Conservation (phyloP, 345 rosid species). For the Citrus sp. region DNA sequence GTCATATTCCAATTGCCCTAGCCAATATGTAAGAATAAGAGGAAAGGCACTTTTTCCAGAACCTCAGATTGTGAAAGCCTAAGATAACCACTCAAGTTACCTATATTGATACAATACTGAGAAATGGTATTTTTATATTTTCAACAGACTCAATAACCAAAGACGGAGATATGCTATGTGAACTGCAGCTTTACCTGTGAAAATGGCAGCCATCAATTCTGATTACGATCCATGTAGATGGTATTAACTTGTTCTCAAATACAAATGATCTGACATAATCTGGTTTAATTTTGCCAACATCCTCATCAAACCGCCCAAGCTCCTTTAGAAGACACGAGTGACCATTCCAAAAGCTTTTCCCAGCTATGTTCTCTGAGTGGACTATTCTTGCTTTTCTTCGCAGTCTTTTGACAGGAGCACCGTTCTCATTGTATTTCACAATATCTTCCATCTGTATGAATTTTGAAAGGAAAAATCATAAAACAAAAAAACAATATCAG, state of each 20-base stretch:
- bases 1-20: not conserved
- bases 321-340: slow-evolving; percentile 48
- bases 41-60: not conserved
- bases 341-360: slow-evolving; percentile 71
- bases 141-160: not conserved
- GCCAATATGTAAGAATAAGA: not conserved
- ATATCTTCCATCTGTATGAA: slow-evolving; percentile 62
- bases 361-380: slow-evolving; percentile 60
- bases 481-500: not conserved
- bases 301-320: slow-evolving; percentile 54
- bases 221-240: slow-evolving; percentile 73
- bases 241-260: slow-evolving; percentile 74
- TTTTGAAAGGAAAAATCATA: slow-evolving; percentile 6
- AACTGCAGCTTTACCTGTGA: slow-evolving; percentile 57
- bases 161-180: not conserved
- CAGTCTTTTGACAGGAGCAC: slow-evolving; percentile 68
- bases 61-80: not conserved
- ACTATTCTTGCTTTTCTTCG: slow-evolving; percentile 52
- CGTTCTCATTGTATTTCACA: slow-evolving; percentile 64
- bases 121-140: not conserved
- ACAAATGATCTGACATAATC: slow-evolving; percentile 61
- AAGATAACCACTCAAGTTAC: not conserved
- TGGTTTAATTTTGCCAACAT: slow-evolving; percentile 55
- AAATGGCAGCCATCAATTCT: slow-evolving; percentile 96
- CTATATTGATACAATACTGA: not conserved